These are phyloP conservation scores for Isochrysis galbana DNA, from an alignment of 78 protist species.

Conservation along the genomic window DNA sequence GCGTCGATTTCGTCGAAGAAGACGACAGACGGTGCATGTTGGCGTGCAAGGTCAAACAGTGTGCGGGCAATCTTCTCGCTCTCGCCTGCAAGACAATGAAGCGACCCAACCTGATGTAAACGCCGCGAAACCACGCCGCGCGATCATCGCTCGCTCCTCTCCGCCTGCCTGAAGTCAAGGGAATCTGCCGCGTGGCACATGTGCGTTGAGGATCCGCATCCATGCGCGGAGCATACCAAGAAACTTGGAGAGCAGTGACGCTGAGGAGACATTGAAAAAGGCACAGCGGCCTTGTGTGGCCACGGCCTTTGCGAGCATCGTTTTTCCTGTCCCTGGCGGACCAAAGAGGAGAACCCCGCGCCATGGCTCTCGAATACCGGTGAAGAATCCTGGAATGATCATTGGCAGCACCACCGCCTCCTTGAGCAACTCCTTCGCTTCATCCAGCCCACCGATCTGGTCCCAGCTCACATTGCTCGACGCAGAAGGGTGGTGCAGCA, in stretches of 20 bases:
- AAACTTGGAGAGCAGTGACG: constrained; percentile 44
- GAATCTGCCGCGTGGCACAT: no score
- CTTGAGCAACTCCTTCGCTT: constrained; percentile 27
- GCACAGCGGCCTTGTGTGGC: constrained; percentile 59
- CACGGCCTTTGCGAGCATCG: constrained; percentile 86
- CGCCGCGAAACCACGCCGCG: no score
- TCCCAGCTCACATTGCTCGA: constrained; percentile 10
- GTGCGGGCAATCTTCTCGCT: constrained; percentile 30
- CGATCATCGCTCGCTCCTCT: no score
- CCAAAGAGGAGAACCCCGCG: constrained; percentile 82
- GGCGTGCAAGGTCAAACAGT: constrained; percentile 44
- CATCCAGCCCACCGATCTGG: constrained; percentile 42
- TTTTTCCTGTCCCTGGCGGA: constrained; percentile 63
- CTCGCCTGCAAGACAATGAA: no score
- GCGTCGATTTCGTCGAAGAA: constrained; percentile 44
- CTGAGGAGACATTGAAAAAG: constrained; percentile 35
- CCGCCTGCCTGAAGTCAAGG: no score
- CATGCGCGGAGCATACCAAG: no score
- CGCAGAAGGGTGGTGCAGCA: not conserved
- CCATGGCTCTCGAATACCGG: constrained; percentile 78
- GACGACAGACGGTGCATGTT: constrained; percentile 26
- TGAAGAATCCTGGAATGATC: constrained; percentile 58
- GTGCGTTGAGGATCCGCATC: no score
- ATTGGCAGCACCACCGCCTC: constrained; percentile 44
- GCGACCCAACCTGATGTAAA: no score